A percentile compares a stretch with the other conserved stretches of the same genome.
Conservation (phyloP, 768 basidiomycete genomes). For the Phaeolepiota aurea region DNA sequence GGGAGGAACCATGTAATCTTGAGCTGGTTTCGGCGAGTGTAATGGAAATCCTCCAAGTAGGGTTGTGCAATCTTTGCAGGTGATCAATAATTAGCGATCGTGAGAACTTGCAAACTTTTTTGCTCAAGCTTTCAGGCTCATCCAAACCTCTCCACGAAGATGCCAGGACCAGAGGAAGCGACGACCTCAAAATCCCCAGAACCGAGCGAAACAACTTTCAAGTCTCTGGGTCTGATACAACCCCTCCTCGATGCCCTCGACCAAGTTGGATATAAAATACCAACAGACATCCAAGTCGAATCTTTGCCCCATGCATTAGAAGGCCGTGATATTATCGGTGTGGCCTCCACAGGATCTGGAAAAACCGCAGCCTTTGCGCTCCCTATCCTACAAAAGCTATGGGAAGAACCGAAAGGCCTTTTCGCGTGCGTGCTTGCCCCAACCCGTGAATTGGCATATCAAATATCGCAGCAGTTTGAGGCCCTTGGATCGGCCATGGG, state of each 20-base stretch:
- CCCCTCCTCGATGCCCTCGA: constrained; percentile 83
- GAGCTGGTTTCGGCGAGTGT: no score
- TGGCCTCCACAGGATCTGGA: constrained; percentile 96
- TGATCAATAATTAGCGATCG: constrained; percentile 3
- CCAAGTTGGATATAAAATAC: constrained; percentile 72
- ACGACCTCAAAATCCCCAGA: constrained; percentile 24
- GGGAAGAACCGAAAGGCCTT: constrained; percentile 90
- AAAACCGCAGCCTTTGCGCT: constrained; percentile 97
- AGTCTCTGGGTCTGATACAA: constrained; percentile 79
- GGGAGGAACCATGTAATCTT: constrained; percentile 14
- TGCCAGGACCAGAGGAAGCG: constrained; percentile 45
- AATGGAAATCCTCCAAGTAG: no score
- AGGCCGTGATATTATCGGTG: constrained; percentile 94
- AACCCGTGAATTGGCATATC: constrained; percentile 96
- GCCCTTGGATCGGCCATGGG: constrained; percentile 89
- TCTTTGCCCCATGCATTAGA: constrained; percentile 81
- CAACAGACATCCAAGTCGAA: constrained; percentile 87
- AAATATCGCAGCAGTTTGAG: constrained; percentile 96
- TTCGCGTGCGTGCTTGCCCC: constrained; percentile 94
- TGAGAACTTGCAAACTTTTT: constrained; percentile 9
- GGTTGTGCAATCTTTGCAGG: no score
- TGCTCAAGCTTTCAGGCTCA: no score
- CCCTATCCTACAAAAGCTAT: constrained; percentile 92
- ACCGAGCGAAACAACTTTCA: constrained; percentile 47
- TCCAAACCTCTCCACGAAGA: no score